A percentile compares a stretch with the other conserved stretches of the same genome.
phyloP scores from a whole-genome alignment of 306 rosid genomes.

The Malus fusca region DNA sequence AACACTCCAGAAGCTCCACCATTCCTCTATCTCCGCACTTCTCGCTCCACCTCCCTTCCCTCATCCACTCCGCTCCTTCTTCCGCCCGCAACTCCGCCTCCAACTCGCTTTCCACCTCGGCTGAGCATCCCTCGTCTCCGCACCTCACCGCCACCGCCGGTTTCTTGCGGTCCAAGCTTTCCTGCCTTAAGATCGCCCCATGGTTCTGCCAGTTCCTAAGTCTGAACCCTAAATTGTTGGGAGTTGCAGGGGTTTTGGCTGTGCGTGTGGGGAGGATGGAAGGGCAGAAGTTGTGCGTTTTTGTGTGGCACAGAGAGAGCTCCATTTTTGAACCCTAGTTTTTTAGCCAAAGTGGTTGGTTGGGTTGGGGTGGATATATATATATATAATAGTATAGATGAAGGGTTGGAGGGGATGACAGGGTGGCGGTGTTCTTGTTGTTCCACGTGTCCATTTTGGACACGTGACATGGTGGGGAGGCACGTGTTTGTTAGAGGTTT shows the following conservation, averaged over 20 bases:
- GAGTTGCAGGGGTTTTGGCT: not conserved
- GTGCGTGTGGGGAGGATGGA: not conserved
- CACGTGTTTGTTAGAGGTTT: not conserved
- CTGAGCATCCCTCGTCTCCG: conserved; percentile 9
- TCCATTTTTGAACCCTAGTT: conserved; percentile 13
- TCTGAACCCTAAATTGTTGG: not conserved
- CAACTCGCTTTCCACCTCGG: conserved; percentile 36
- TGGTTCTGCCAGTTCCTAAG: not conserved
- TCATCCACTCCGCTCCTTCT: conserved; percentile 24
- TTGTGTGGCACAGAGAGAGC: conserved; percentile 11
- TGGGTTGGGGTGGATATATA: not conserved
- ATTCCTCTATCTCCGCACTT: conserved; percentile 44
- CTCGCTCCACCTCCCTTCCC: conserved; percentile 24
- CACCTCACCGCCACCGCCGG: conserved; percentile 15
- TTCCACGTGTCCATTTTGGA: conserved; percentile 15
- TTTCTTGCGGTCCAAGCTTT: not conserved
- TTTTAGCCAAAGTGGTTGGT: not conserved
- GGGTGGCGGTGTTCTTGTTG: not conserved
- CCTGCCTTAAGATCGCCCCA: not conserved
- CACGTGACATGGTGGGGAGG: not conserved
- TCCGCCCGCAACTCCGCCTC: conserved; percentile 37
- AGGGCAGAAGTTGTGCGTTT: not conserved
- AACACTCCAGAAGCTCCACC: conserved; percentile 62
- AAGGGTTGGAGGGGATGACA: not conserved
- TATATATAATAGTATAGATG: not conserved